Conservation (phyloP, 495 filamentous ascomycete genomes). For the Xylaria telfairii region DNA sequence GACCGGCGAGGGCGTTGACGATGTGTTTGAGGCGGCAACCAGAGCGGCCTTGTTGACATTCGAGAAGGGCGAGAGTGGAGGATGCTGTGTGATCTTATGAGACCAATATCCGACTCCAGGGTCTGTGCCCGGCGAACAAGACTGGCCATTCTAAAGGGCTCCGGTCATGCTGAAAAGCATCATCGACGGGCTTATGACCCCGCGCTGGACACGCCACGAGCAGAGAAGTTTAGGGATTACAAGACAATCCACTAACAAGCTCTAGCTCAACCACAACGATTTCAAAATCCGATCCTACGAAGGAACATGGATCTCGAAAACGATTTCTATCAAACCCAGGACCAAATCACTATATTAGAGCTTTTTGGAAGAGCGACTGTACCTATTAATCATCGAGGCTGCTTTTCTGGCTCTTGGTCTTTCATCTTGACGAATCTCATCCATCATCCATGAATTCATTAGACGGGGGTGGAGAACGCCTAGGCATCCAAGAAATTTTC, state of each 20-base stretch:
- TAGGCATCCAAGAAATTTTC: background rate
- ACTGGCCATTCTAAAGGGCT: background rate
- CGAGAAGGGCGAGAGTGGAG: conserved; percentile 80
- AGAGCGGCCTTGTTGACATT: conserved; percentile 91
- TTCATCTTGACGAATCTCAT: background rate
- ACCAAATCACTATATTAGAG: background rate
- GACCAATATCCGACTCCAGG: conserved; percentile 3
- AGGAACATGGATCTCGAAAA: background rate
- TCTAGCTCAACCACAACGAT: background rate
- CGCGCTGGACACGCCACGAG: background rate
- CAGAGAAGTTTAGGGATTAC: background rate
- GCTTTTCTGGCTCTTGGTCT: background rate
- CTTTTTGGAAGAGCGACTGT: conserved; percentile 14
- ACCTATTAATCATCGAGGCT: conserved; percentile 14
- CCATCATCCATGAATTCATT: conserved; percentile 4
- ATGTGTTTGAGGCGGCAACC: conserved; percentile 98
- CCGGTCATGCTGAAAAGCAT: background rate
- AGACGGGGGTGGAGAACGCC: conserved; percentile 2
- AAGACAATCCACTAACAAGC: background rate
- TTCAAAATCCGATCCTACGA: background rate
- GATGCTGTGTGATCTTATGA: conserved; percentile 95
- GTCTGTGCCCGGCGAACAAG: background rate
- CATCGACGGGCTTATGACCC: background rate
- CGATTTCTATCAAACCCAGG: background rate
- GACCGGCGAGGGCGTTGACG: conserved; percentile 97